phyloP scores from a whole-genome alignment of 371 early-diverging fungal genomes.

The Haplosporangium sp. region DNA sequence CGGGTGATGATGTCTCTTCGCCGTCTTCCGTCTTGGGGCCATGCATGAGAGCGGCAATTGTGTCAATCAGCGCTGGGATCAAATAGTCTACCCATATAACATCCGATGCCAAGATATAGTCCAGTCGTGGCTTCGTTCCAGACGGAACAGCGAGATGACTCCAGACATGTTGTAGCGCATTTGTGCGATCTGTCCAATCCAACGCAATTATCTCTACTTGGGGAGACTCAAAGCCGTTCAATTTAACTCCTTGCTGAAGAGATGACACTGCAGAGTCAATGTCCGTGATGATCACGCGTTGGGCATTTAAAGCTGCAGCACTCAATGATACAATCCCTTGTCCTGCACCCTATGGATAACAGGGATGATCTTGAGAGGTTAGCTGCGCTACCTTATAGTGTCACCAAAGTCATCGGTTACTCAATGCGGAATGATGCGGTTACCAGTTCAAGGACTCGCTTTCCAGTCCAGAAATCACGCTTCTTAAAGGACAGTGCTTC shows the following conservation, averaged over 20 bases:
- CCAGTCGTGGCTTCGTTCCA: constrained; percentile 17
- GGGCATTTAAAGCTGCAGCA: constrained; percentile 41
- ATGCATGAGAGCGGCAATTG: constrained; percentile 37
- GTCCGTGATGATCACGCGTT: constrained; percentile 42
- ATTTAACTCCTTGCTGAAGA: constrained; percentile 7
- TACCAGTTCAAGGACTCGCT: constrained; percentile 46
- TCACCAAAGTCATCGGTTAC: neutral
- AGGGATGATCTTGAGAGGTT: neutral
- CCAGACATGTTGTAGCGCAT: constrained; percentile 26
- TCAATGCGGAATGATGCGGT: neutral
- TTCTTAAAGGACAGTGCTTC: constrained; percentile 27
- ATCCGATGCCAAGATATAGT: constrained; percentile 61
- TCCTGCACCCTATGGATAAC: constrained; percentile 33
- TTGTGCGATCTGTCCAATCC: constrained; percentile 38
- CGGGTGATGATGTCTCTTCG: constrained; percentile 2
- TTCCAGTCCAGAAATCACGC: constrained; percentile 28
- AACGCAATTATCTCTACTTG: constrained; percentile 36
- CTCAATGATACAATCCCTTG: constrained; percentile 51
- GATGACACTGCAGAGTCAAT: constrained; percentile 31
- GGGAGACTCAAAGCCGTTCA: constrained; percentile 30
- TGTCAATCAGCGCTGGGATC: constrained; percentile 56
- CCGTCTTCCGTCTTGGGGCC: neutral
- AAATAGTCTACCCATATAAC: constrained; percentile 63
- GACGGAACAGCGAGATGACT: constrained; percentile 10
- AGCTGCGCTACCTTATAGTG: neutral